Evolutionary conservation across 2,329 filamentous ascomycete genomes (phyloP).

Genomic region (Fusarium pseudocircinatum): DNA sequence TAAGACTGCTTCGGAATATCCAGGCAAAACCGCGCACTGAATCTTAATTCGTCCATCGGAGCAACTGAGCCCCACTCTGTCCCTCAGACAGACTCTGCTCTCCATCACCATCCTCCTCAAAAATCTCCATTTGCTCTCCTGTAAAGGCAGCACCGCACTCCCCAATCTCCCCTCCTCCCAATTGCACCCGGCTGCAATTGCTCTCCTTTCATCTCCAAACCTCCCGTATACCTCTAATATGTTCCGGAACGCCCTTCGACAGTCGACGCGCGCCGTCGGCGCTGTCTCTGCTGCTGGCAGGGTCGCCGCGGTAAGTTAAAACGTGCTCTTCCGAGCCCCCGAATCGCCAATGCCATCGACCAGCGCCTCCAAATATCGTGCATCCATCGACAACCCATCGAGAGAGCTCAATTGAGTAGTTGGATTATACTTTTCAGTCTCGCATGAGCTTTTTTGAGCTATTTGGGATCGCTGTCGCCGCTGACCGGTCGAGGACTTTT

Average conservation of each 20-base stretch:
- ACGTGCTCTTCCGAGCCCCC: conserved; percentile 49
- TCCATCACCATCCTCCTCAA: conserved; percentile 53
- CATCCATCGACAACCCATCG: conserved; percentile 46
- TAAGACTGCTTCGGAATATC: conserved; percentile 52
- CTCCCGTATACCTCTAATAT: conserved; percentile 71
- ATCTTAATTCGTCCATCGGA: conserved; percentile 48
- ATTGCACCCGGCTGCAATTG: conserved; percentile 73
- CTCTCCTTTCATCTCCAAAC: conserved; percentile 62
- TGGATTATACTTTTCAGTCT: conserved; percentile 21
- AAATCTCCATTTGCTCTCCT: conserved; percentile 58
- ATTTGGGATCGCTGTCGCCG: conserved; percentile 43
- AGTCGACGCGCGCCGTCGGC: conserved; percentile 94
- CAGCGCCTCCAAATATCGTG: conserved; percentile 49
- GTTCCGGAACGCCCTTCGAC: conserved; percentile 98
- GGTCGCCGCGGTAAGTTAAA: conserved; percentile 88
- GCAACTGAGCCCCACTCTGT: conserved; percentile 51
- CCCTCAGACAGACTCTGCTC: conserved; percentile 56
- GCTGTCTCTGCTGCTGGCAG: conserved; percentile 92
- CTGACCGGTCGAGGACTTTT: conserved; percentile 45
- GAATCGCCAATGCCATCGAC: conserved; percentile 58
- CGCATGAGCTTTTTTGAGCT: conserved; percentile 49
- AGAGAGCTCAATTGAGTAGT: conserved; percentile 51
- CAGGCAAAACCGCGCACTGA: conserved; percentile 52
- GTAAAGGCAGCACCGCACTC: conserved; percentile 60
- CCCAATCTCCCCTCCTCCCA: conserved; percentile 70